Percentiles rank a stretch among this genome's conserved stretches.
Conservation (phyloP, 2,329 filamentous ascomycete species). For the Cladophialophora carrionii region DNA sequence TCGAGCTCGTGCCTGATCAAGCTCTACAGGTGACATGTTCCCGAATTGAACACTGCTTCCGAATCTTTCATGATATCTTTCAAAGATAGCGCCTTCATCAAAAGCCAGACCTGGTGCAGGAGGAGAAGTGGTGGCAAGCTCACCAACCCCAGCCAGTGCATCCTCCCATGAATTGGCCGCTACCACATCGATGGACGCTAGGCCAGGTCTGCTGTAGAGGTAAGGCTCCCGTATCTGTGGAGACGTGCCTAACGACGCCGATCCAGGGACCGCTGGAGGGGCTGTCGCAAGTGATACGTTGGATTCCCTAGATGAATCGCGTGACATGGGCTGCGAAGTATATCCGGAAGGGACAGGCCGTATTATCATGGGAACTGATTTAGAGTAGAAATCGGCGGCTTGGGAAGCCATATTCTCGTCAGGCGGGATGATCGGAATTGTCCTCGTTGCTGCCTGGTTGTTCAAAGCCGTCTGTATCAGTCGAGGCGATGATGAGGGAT, state of each 20-base stretch:
- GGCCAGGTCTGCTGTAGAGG: slow-evolving; percentile 26
- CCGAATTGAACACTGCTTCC: slow-evolving; percentile 26
- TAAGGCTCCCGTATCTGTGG: slow-evolving; percentile 29
- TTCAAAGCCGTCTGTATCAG: slow-evolving; percentile 30
- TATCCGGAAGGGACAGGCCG: slow-evolving; percentile 36
- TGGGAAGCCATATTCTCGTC: slow-evolving; percentile 33
- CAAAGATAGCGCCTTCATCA: slow-evolving; percentile 13
- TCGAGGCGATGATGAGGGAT: slow-evolving; percentile 32
- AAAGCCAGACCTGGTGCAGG: not conserved
- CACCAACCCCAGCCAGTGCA: not conserved
- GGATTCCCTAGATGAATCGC: slow-evolving; percentile 40
- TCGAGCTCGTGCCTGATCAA: slow-evolving; percentile 26
- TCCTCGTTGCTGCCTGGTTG: slow-evolving; percentile 25
- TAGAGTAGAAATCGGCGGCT: slow-evolving; percentile 1
- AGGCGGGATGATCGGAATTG: slow-evolving; percentile 12
- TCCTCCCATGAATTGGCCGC: slow-evolving; percentile 24
- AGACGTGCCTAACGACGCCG: slow-evolving; percentile 24
- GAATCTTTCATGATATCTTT: slow-evolving; percentile 16
- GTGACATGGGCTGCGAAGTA: slow-evolving; percentile 41
- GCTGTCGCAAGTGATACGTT: slow-evolving; percentile 38
- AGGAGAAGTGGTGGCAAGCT: slow-evolving; percentile 2
- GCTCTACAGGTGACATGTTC: slow-evolving; percentile 30
- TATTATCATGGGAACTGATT: slow-evolving; percentile 13
- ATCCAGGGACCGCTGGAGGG: slow-evolving; percentile 28
- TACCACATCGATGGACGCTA: slow-evolving; percentile 23